A percentile compares a stretch with the other conserved stretches of the same genome.
Evolutionary conservation across 2,329 filamentous ascomycete genomes (phyloP).

Genomic region (Pezicula radicicola): DNA sequence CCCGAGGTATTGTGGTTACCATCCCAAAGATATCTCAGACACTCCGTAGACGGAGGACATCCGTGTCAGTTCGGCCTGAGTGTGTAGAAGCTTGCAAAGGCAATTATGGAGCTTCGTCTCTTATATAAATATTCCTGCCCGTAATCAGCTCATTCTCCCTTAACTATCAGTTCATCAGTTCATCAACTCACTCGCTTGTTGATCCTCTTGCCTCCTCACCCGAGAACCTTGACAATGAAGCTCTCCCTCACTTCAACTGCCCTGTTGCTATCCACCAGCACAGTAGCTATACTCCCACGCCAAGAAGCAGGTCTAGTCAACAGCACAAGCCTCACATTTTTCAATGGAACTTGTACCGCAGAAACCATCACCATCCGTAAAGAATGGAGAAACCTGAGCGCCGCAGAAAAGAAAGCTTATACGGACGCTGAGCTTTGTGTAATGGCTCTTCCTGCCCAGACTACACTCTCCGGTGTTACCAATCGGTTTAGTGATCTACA

Average conservation of each 20-base stretch:
- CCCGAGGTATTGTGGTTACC: too few species aligned
- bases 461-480: slow-evolving; percentile 10
- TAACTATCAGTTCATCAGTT: too few species aligned
- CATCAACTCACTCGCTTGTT: too few species aligned
- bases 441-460: slow-evolving; percentile 3
- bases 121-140: too few species aligned
- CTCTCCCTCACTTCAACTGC: background rate
- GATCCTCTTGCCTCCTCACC: too few species aligned
- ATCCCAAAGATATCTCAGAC: too few species aligned
- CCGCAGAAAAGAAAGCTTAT: slow-evolving; percentile 10
- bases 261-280: background rate
- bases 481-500: slow-evolving; percentile 37
- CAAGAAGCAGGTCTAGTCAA: background rate
- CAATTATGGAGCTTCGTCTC: too few species aligned
- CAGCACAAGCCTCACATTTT: slow-evolving; percentile 2
- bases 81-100: too few species aligned
- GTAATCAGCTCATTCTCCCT: too few species aligned
- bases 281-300: background rate
- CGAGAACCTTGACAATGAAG: too few species aligned
- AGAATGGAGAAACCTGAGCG: slow-evolving; percentile 10
- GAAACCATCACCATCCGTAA: slow-evolving; percentile 9
- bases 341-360: slow-evolving; percentile 3
- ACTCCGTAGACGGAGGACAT: too few species aligned
- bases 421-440: slow-evolving; percentile 11
- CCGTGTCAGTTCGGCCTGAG: too few species aligned